Evolutionary conservation across 176 grass and related monocot species (phyloP), one percentile per base, ranked within the genome.

Genomic region (Musa beccarii): DNA sequence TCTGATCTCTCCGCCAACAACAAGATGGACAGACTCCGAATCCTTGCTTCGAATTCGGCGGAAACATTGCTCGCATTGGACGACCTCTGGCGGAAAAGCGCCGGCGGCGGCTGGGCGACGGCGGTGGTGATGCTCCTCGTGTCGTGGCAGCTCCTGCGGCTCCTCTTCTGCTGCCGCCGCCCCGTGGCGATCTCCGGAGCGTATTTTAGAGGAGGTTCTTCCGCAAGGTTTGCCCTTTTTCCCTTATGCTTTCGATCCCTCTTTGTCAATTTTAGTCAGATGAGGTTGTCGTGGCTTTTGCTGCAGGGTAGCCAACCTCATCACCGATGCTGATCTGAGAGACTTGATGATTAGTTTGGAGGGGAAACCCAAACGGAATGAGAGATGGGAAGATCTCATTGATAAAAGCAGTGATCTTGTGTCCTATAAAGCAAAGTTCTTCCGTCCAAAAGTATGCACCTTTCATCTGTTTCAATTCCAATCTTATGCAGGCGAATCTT

Each of bases 401-500:
- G 72, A 80, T 71, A 94, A 87, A 81, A 76, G 74, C 49, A 94
- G 83, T 76, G 79, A 86, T 64, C 59, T 53, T 24, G 72, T 99
- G 74, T 91, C 88, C 19, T 99, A 94, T 79, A 79, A 72, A 75
- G 90, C 86, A 19, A 91, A 91, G 88, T 88, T 88, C 75, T 79
- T 86, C 66, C 87, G 84, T 56, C 73, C 84, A 72, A 57, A 78
- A 69, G 95, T 99, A 86, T 54, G 52, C 53, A 24, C 55, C 75
- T 64, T 68, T 49, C 25, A 53, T 19, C 25, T 11, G 21, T 21
- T 49, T 72, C 16, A 8, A 25, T 53, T 20, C 52, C 34, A 4
- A 23, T 77, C 9, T 11, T 56, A 20, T 10, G 19, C n/a, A 51
- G 34, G 34, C 34, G 34, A 43, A 43, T 43, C 34, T 43, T 43